Evolutionary conservation across 2,329 filamentous ascomycete species (phyloP), one percentile per base, ranked within the genome.

Genomic region (Cercospora berteroae): DNA sequence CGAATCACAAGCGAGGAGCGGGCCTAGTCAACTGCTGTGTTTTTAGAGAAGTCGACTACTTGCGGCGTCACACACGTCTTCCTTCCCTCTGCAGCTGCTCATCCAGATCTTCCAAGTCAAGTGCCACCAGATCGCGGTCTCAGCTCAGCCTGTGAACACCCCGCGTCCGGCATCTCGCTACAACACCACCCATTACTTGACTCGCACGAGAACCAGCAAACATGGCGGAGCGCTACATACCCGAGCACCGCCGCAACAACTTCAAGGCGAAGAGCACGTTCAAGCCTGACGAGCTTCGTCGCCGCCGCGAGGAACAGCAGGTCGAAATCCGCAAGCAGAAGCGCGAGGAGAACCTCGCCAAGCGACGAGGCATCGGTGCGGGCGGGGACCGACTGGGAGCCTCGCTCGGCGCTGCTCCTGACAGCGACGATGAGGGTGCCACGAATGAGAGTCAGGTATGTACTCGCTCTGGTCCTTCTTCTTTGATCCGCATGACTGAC

Each of bases 201-300:
- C 27, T 25, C 62, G 33, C 50, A 36, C 66, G 61, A 64, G 67
- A 73, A 70, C 77, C 44, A 74, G 71, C 74, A 76, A 89, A 77
- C 84, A 99, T 99, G 95, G 91, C 95, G 82, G 95, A 99, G 82
- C 92, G 95, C 79, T 99, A 97, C 86, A 99, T 99, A 79, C 95
- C 95, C 81, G 95, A 99, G 86, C 95, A 99, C 86, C 93, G 95
- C 82, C 94, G 95, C 80, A 97, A 93, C 74, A 94, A 97, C 85
- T 99, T 97, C 90, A 99, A 99, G 90, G 95, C 95, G 65, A 97
- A 97, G 88, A 94, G 92, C 83, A 93, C 93, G 78, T 98, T 99
- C 87, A 97, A 97, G 89, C 94, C 94, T 77, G 95, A 99, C 81
- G 95, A 99, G 85, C 90, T 99, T 74, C 93, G 95, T 80, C 94